Evolutionary conservation across 441 rosid species (phyloP), one percentile per base, ranked within the genome.

Genomic region (Gossypium lobatum): DNA sequence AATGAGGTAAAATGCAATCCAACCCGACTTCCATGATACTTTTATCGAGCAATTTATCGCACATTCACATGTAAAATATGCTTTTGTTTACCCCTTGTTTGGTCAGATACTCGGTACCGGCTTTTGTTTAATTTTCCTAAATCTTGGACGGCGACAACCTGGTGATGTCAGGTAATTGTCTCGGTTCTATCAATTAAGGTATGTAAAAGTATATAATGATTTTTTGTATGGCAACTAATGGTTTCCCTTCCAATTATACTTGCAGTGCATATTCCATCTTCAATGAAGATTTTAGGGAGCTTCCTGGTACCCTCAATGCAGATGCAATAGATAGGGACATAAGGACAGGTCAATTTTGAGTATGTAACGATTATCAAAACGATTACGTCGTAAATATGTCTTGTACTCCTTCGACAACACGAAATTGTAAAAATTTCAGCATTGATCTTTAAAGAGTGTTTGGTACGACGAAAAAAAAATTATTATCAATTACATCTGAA

Each of bases 251-350:
- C 11, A 21, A 74, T 31, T 31, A 31, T 62, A 37, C 37, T 45
- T 37, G 78, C 90, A 88, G 97, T 23, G 98, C 98, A 20, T 93
- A 93, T 80, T 93, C 95, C n/a, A 91, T 93, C 82, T 93, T 91
- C 86, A 91, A 91, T 53, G 94, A 91, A 77, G 97, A 88, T 82
- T 93, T 93, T 39, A 88, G 94, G 85, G 97, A 91, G 91, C 94
- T 93, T 77, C 96, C 95, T 0, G 95, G 98, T 50, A 93, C 97
- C 65, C 86, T 89, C 42, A 93, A 91, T 63, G 98, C 98, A 46
- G 96, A 91, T 71, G 89, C 88, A 42, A 80, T 93, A 72, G 97
- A 89, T 71, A 80, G 93, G 78, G 92, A 91, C 81, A 75, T 91
- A 66, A 83, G 95, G 61, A 82, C 97, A 8, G 98, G 98, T 76